Evolutionary conservation across 2,329 filamentous ascomycete species (phyloP).

Genomic region (Botrytis elliptica): DNA sequence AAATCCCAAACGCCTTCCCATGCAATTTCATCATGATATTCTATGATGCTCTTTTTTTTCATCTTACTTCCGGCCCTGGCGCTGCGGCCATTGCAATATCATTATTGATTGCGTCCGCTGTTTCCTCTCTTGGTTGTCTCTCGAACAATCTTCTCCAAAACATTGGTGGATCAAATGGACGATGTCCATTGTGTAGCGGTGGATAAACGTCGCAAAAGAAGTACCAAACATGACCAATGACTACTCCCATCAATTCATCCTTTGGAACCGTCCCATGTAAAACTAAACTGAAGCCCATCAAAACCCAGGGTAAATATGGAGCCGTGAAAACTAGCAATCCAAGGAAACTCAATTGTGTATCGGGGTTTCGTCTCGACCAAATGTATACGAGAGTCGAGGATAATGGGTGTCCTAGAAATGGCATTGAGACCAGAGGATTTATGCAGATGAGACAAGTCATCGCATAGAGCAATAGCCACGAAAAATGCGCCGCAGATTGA

Average conservation of each 20-base stretch:
- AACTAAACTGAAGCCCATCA: conserved; percentile 90
- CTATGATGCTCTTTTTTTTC: conserved; percentile 16
- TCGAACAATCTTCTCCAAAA: conserved; percentile 91
- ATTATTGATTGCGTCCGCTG: conserved; percentile 56
- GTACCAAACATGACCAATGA: conserved; percentile 96
- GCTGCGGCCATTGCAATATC: conserved; percentile 59
- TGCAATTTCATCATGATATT: background rate
- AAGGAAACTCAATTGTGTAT: conserved; percentile 84
- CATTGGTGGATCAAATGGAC: conserved; percentile 81
- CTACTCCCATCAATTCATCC: conserved; percentile 92
- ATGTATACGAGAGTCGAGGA: conserved; percentile 96
- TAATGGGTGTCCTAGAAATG: conserved; percentile 89
- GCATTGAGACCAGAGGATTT: conserved; percentile 85
- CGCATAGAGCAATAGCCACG: conserved; percentile 88
- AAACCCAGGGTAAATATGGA: conserved; percentile 92
- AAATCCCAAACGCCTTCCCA: conserved; percentile 23
- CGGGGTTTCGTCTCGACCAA: conserved; percentile 92
- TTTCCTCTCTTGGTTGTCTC: conserved; percentile 51
- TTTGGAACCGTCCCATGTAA: conserved; percentile 87
- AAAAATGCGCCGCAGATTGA: conserved; percentile 87
- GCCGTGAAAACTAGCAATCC: conserved; percentile 89
- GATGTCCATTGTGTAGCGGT: conserved; percentile 77
- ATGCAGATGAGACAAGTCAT: conserved; percentile 75
- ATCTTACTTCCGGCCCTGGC: conserved; percentile 43
- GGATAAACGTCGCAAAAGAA: conserved; percentile 98